phyloP scores from a whole-genome alignment of 306 rosid species.

The Myrica gale region DNA sequence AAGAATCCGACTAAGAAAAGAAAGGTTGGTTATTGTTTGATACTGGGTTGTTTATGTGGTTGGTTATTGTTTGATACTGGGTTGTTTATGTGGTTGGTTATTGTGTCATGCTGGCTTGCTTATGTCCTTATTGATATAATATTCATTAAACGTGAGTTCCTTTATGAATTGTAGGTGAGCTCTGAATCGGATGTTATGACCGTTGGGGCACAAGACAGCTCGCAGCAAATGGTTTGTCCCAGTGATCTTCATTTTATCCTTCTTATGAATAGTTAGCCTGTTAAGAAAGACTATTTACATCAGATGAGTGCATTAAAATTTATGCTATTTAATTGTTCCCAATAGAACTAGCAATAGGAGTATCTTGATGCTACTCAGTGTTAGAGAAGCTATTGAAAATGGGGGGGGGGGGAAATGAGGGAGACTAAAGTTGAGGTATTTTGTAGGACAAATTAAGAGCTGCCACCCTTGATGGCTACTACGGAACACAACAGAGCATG shows the following conservation, averaged over 20 bases:
- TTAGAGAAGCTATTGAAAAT: not conserved
- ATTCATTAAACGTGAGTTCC: conserved; percentile 26
- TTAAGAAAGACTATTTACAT: not conserved
- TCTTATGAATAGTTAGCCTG: conserved; percentile 20
- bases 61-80: conserved; percentile 11
- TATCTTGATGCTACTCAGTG: not conserved
- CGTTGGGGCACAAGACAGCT: conserved; percentile 78
- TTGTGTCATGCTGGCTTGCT: not conserved
- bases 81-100: too few species aligned
- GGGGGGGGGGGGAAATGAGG: not conserved
- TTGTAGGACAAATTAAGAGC: conserved; percentile 84
- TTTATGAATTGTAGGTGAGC: conserved; percentile 58
- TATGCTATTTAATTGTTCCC: not conserved
- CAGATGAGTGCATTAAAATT: not conserved
- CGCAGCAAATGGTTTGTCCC: conserved; percentile 91
- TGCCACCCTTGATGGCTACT: conserved; percentile 79
- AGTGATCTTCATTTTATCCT: not conserved
- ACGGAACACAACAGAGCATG: conserved; percentile 71
- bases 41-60: too few species aligned
- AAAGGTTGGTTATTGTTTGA: conserved; percentile 54
- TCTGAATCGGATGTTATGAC: conserved; percentile 71
- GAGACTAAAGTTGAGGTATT: conserved; percentile 1
- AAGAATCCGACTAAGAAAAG: conserved; percentile 88
- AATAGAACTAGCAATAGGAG: not conserved
- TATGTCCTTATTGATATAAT: conserved; percentile 1